Evolutionary conservation across 2,329 filamentous ascomycete species (phyloP).

Genomic region (Cordyceps tenuipes): DNA sequence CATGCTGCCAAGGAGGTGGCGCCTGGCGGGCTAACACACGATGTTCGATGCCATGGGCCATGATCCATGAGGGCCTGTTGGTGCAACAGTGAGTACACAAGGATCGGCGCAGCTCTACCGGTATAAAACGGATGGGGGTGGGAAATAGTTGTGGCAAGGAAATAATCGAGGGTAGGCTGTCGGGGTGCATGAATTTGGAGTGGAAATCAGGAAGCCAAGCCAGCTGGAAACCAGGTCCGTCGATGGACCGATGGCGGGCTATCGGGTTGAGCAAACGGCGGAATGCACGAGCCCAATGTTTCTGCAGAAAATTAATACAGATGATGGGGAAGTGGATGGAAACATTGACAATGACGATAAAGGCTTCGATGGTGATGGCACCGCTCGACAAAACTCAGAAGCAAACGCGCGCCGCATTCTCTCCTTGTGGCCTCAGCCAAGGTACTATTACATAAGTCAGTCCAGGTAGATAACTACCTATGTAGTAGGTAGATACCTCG

Average conservation of each 20-base stretch:
- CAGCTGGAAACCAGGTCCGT: neutral
- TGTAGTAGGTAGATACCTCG: too few species aligned
- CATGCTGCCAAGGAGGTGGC: neutral
- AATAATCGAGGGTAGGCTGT: neutral
- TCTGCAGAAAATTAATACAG: neutral
- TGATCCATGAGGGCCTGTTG: neutral
- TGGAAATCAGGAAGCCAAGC: neutral
- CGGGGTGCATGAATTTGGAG: neutral
- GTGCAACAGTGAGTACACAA: neutral
- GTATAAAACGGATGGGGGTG: neutral
- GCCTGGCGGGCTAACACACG: neutral
- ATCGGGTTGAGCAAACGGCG: neutral
- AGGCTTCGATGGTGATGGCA: neutral
- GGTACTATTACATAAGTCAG: neutral
- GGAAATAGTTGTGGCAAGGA: neutral
- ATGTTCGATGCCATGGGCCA: neutral
- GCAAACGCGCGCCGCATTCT: neutral
- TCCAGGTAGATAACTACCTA: neutral
- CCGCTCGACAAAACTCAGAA: neutral
- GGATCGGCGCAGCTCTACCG: neutral
- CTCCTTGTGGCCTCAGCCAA: too few species aligned
- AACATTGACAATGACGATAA: neutral
- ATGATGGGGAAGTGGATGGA: neutral
- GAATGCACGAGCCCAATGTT: neutral
- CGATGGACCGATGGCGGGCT: constrained; percentile 3